Evolutionary conservation across 2,329 filamentous ascomycete species (phyloP).

Genomic region (Madurella fahalii): DNA sequence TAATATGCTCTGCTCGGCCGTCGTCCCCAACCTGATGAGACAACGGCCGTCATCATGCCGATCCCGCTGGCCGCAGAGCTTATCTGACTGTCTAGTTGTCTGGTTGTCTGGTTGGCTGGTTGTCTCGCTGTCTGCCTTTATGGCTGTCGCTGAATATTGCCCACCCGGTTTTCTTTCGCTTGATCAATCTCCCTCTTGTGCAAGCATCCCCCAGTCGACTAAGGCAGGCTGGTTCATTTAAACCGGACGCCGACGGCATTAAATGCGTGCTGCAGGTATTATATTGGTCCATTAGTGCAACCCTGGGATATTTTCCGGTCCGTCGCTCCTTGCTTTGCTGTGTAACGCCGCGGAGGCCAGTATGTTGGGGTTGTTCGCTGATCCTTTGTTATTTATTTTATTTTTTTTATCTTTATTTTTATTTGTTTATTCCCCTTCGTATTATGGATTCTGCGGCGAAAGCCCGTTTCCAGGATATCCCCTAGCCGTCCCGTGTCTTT

Average conservation of each 20-base stretch:
- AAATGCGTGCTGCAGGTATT: slow-evolving; percentile 3
- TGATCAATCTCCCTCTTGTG: neutral
- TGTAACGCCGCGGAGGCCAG: too few relatives aligned
- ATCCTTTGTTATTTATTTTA: too few relatives aligned
- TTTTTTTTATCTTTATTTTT: too few relatives aligned
- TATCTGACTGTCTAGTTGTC: too few relatives aligned
- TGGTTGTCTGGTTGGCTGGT: too few relatives aligned
- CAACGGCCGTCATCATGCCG: too few relatives aligned
- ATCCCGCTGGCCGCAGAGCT: too few relatives aligned
- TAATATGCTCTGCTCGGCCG: neutral
- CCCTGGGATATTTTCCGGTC: slow-evolving; percentile 12
- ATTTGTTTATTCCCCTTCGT: neutral
- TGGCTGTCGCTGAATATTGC: slow-evolving; percentile 3
- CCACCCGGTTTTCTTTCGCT: neutral
- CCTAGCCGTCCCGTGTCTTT: neutral
- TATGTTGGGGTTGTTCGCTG: too few relatives aligned
- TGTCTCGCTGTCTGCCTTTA: too few relatives aligned
- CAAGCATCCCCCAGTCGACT: neutral
- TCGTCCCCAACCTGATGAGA: neutral
- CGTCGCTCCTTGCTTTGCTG: slow-evolving; percentile 1
- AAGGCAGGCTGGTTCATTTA: slow-evolving; percentile 3
- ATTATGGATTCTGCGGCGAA: neutral
- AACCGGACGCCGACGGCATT: slow-evolving; percentile 9
- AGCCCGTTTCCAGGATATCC: neutral
- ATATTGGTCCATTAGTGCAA: slow-evolving; percentile 17